A percentile compares a stretch with the other conserved stretches of the same genome.
These are phyloP conservation scores for Auxenochlorella pyrenoidosa DNA, from an alignment of 139 green algal species.

Conservation along the genomic window DNA sequence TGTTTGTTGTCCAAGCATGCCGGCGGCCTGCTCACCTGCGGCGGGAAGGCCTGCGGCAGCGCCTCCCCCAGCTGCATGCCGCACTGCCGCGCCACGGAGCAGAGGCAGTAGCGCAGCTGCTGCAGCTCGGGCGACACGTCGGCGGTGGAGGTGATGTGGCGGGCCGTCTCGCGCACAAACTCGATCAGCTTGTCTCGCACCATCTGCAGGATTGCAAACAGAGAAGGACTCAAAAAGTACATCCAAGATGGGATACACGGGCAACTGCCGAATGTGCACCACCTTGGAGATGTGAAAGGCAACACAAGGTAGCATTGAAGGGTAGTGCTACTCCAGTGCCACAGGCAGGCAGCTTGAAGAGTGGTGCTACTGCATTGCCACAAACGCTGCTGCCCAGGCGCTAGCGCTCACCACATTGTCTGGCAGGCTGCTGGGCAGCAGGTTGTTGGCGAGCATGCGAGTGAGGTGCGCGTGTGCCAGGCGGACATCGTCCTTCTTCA, in stretches of 20 bases:
- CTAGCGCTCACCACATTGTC: slow-evolving; percentile 25
- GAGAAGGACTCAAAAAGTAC: neutral
- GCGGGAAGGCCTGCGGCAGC: slow-evolving; percentile 36
- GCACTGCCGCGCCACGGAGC: slow-evolving; percentile 50
- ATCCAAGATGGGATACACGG: neutral
- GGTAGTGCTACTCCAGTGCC: too few relatives aligned
- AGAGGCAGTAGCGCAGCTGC: slow-evolving; percentile 77
- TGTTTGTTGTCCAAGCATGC: too few relatives aligned
- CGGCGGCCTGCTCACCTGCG: neutral
- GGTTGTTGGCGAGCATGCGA: slow-evolving; percentile 57
- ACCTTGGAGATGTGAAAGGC: too few relatives aligned
- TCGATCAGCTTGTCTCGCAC: slow-evolving; percentile 66
- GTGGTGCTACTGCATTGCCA: too few relatives aligned
- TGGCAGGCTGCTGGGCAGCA: slow-evolving; percentile 53
- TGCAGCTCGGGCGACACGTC: slow-evolving; percentile 53
- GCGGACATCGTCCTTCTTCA: slow-evolving; percentile 57
- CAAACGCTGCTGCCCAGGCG: too few relatives aligned
- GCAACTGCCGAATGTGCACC: too few relatives aligned
- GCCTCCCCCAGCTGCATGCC: slow-evolving; percentile 36
- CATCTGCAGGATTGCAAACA: slow-evolving; percentile 22
- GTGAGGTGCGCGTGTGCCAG: slow-evolving; percentile 65
- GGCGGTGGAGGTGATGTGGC: slow-evolving; percentile 48
- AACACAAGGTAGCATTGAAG: too few relatives aligned
- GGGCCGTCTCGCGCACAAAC: slow-evolving; percentile 72
- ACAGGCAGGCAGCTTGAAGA: too few relatives aligned